A percentile compares a stretch with the other conserved stretches of the same genome.
These are phyloP conservation scores for Chlamydomonas sp. DNA, from an alignment of 139 green algal species.

Conservation along the genomic window DNA sequence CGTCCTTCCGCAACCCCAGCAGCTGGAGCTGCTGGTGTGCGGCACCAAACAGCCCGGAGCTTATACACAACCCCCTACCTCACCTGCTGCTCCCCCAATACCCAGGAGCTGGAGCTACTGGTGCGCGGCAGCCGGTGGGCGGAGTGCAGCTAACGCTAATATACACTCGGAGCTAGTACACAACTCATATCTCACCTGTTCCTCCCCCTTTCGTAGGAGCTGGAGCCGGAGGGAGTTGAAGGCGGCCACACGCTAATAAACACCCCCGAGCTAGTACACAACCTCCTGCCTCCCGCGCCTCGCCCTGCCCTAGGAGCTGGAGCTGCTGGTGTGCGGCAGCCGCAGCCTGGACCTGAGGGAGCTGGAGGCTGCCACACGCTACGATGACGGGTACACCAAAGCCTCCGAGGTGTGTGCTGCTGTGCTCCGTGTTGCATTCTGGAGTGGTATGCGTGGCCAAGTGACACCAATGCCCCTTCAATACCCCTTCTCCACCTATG, in stretches of 20 bases:
- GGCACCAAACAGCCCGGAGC: too few species aligned
- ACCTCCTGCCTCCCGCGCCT: not conserved
- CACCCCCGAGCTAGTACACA: not conserved
- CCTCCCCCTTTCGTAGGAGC: slow-evolving; percentile 66
- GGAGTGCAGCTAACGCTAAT: not conserved
- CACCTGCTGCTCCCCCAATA: too few species aligned
- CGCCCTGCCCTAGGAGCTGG: slow-evolving; percentile 76
- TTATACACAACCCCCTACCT: too few species aligned
- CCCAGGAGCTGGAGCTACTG: too few species aligned
- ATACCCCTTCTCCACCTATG: too few species aligned
- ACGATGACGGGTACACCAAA: slow-evolving; percentile 78
- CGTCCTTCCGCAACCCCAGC: too few species aligned
- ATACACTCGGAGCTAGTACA: not conserved
- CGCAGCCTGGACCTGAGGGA: slow-evolving; percentile 72
- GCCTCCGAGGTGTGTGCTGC: slow-evolving; percentile 39
- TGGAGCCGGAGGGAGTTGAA: slow-evolving; percentile 65
- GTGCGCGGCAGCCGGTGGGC: too few species aligned
- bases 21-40: too few species aligned
- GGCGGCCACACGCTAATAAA: not conserved
- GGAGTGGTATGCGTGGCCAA: not conserved
- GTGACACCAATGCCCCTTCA: not conserved
- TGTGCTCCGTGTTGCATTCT: not conserved
- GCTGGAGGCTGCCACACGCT: slow-evolving; percentile 70
- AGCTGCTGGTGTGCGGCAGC: slow-evolving; percentile 83
- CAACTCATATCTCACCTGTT: not conserved